Evolutionary conservation across 108 stramenopile genomes (phyloP).

Genomic region (Nitzschia sp.): DNA sequence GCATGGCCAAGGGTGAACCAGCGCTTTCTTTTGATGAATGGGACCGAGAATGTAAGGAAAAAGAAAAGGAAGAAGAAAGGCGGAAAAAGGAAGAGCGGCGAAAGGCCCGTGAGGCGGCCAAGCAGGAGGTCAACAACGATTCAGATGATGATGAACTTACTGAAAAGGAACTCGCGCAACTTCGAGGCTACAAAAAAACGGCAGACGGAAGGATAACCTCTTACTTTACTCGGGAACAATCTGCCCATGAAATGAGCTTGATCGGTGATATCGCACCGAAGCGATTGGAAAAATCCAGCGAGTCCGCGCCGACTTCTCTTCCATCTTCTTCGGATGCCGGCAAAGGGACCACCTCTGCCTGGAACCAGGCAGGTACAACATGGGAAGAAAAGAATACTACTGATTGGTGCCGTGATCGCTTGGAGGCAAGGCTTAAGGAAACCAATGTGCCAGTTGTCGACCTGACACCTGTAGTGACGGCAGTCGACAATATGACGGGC

Average conservation of each 20-base stretch:
- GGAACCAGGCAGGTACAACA: conserved; percentile 91
- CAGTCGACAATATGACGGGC: conserved; percentile 76
- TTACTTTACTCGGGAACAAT: conserved; percentile 93
- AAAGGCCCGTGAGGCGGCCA: conserved; percentile 32
- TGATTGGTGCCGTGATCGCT: conserved; percentile 66
- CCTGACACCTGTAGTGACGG: conserved; percentile 44
- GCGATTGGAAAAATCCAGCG: conserved; percentile 45
- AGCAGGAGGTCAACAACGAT: conserved; percentile 28
- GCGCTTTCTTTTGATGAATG: conserved; percentile 77
- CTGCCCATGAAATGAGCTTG: conserved; percentile 80
- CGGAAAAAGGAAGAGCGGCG: conserved; percentile 48
- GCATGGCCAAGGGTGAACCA: conserved; percentile 62
- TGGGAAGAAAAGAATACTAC: conserved; percentile 94
- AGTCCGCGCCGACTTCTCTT: conserved; percentile 10
- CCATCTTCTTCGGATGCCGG: conserved; percentile 4
- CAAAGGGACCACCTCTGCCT: conserved; percentile 40
- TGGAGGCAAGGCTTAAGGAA: conserved; percentile 49
- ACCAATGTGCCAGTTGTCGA: conserved; percentile 36
- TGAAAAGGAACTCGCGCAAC: conserved; percentile 57
- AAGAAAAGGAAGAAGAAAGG: conserved; percentile 55
- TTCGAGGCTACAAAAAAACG: conserved; percentile 94
- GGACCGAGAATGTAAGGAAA: conserved; percentile 65
- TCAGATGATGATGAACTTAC: conserved; percentile 67
- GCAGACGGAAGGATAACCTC: conserved; percentile 92
- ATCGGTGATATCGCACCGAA: conserved; percentile 93